Conservation (phyloP, 306 rosid species). For the Pterocarpus macrocarpus region DNA sequence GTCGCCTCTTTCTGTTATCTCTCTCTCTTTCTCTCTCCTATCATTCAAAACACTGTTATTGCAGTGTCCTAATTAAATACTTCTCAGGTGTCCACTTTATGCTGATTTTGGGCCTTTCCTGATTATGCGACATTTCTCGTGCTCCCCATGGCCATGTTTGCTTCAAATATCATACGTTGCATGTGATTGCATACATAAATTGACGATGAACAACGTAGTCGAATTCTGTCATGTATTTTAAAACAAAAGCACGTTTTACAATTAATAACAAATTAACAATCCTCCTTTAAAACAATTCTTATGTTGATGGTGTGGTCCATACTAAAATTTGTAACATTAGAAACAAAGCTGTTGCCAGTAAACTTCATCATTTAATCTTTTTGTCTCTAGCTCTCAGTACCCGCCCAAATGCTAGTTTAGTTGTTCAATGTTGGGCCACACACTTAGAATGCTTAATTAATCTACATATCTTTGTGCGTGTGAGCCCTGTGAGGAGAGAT, state of each 20-base stretch:
- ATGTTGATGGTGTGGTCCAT: constrained; percentile 5
- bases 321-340: constrained; percentile 14
- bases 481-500: not conserved
- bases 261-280: not conserved
- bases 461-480: constrained; percentile 5
- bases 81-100: constrained; percentile 59
- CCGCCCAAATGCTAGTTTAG: constrained; percentile 20
- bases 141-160: constrained; percentile 68
- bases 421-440: constrained; percentile 30
- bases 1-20: constrained; percentile 19
- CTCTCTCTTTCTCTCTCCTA: constrained; percentile 58
- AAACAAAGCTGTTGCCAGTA: constrained; percentile 8
- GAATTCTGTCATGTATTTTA: not conserved
- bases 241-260: constrained; percentile 22
- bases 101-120: constrained; percentile 60
- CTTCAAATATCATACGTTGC: constrained; percentile 56
- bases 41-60: constrained; percentile 67
- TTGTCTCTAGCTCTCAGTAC: not conserved
- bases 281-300: constrained; percentile 31
- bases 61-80: constrained; percentile 60
- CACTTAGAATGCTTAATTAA: constrained; percentile 19
- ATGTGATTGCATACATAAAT: constrained; percentile 55
- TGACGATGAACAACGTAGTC: constrained; percentile 48
- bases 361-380: constrained; percentile 1
- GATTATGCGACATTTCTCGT: constrained; percentile 68